A percentile compares a stretch with the other conserved stretches of the same genome.
Conservation (phyloP, 129 eudicot species). For the Lonicera japonica region DNA sequence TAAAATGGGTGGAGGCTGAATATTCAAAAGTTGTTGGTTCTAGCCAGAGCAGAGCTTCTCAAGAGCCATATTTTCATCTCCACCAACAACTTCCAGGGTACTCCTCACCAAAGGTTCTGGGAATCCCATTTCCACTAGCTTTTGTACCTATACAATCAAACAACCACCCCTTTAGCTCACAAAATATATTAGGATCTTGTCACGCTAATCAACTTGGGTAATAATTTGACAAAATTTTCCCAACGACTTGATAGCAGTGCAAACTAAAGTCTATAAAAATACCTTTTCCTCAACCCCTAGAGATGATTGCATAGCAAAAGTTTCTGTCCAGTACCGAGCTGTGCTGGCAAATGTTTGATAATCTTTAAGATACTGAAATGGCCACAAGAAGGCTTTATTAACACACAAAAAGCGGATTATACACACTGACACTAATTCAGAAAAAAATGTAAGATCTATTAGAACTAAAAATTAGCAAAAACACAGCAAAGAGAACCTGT, state of each 20-base stretch:
- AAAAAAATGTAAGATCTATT: no score
- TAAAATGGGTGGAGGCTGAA: not conserved
- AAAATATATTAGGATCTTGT: not conserved
- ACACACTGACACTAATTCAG: no score
- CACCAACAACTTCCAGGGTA: conserved; percentile 65
- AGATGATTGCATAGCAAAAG: conserved; percentile 68
- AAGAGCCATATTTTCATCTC: conserved; percentile 83
- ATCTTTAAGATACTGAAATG: conserved; percentile 61
- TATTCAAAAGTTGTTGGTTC: not conserved
- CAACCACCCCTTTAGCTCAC: conserved; percentile 38
- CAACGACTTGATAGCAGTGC: no score
- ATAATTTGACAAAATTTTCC: no score
- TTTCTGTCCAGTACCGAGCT: conserved; percentile 93
- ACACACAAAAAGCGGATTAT: not conserved
- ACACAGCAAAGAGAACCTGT: no score
- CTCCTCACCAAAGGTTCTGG: conserved; percentile 65
- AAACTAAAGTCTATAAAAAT: not conserved
- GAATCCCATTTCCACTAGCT: conserved; percentile 89
- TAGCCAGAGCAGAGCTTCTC: conserved; percentile 83
- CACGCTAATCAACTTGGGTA: no score
- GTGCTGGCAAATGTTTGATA: conserved; percentile 65
- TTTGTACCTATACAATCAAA: conserved; percentile 53
- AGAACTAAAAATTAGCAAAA: no score
- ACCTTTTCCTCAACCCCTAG: conserved; percentile 89
- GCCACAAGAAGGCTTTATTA: conserved; percentile 1